A percentile compares a stretch with the other conserved stretches of the same genome.
phyloP scores from a whole-genome alignment of 164 flowering plant species.

The Tetrastigma voinierianum region DNA sequence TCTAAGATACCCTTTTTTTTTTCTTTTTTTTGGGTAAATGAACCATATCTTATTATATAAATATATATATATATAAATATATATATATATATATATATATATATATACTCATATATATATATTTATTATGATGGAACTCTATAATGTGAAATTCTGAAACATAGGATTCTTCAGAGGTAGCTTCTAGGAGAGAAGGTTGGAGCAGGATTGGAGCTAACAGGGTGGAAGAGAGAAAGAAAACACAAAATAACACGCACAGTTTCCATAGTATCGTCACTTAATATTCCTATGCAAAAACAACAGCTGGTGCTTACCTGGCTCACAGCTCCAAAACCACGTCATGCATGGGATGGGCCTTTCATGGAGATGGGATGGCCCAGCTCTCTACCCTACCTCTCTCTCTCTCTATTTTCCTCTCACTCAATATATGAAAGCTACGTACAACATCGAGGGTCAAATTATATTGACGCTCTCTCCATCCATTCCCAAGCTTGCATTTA shows the following conservation, averaged over 20 bases:
- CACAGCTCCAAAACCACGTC: slow-evolving; percentile 53
- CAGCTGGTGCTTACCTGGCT: slow-evolving; percentile 60
- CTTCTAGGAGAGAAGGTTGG: slow-evolving; percentile 34
- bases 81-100: no score
- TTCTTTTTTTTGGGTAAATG: no score
- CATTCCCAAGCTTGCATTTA: slow-evolving; percentile 5
- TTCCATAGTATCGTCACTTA: background rate
- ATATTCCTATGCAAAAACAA: slow-evolving; percentile 3
- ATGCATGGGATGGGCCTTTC: slow-evolving; percentile 23
- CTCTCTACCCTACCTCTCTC: slow-evolving; percentile 14
- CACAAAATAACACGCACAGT: slow-evolving; percentile 19
- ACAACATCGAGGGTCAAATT: background rate
- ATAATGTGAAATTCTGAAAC: no score
- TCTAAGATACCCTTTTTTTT: background rate
- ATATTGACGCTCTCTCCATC: background rate
- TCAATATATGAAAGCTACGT: no score
- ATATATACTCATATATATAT: no score
- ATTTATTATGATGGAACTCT: no score
- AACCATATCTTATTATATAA: background rate
- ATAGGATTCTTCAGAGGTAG: slow-evolving; percentile 43
- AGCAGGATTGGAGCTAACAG: background rate
- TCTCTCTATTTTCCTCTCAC: no score
- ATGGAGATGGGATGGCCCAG: background rate
- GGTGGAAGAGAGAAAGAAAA: no score
- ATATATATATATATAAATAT: no score